Evolutionary conservation across 495 filamentous ascomycete genomes (phyloP), one percentile per base, ranked within the genome.

Genomic region (Recurvomyces mirabilis): DNA sequence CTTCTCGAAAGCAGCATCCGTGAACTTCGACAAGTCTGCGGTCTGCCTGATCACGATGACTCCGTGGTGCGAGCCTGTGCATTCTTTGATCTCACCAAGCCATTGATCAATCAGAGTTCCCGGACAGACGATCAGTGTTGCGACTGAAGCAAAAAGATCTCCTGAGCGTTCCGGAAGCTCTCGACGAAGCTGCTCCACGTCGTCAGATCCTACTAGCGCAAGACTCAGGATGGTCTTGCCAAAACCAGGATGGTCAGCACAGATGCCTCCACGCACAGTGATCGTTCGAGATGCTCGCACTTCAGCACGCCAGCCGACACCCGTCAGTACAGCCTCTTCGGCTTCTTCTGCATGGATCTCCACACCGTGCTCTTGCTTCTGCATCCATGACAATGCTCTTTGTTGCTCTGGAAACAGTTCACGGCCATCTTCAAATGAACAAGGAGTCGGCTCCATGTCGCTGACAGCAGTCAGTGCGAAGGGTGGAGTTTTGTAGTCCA

Each of bases 161-260:
- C 13, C 40, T 40, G n/a, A 7, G 55, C 43, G 4, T 31, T 18
- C 1, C 40, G 5, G 1, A 36, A 25, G 4, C 48, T 52, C 11
- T 34, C 11, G 1, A 25, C 18, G 4, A 59, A 18, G 17, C 51
- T 11, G 35, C n/a, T 1, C 28, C 14, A 4, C 57, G 15, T 60
- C 47, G 41, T 72, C 69, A 9, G 51, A 39, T 32, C 80, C 73
- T 17, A 84, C 74, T 15, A 91, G 60, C 0, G 70, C 82, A 7
- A 93, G 67, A 1, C 70, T 74, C n/a, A 77, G 69, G 3, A 81
- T 74, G 0, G 86, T 94, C 54, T 94, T 94, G 1, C 86, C 86
- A 56, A 82, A 91, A 9, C 82, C 82, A 31, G 87, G 79, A 39
- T 84, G 69, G 48, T 89, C 81, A 3, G 82, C 82, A 1, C 86